These are phyloP conservation scores for Vigna nakashimae DNA, from an alignment of 306 rosid genomes.

Conservation along the genomic window DNA sequence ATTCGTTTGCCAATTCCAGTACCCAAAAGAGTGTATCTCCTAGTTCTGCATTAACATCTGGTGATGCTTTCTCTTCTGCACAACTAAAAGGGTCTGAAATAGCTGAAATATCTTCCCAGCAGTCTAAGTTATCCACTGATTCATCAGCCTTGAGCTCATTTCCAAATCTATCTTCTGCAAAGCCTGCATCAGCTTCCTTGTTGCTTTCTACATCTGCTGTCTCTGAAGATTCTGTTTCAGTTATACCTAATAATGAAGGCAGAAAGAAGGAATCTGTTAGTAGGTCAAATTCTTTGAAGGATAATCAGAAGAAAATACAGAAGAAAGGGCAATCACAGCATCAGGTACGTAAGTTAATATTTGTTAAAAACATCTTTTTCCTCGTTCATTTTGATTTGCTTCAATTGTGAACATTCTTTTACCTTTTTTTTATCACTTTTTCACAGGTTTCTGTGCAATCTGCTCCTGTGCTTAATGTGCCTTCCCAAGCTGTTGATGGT, in stretches of 20 bases:
- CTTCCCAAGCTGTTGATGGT: constrained; percentile 50
- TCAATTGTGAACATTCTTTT: background rate
- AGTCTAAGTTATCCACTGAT: constrained; percentile 50
- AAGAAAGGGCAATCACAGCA: constrained; percentile 61
- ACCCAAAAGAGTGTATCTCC: constrained; percentile 60
- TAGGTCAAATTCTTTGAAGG: constrained; percentile 69
- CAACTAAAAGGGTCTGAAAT: constrained; percentile 51
- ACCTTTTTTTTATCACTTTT: no score
- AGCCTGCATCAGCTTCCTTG: constrained; percentile 40
- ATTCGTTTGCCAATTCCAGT: constrained; percentile 50
- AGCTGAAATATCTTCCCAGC: constrained; percentile 45
- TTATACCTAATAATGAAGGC: constrained; percentile 51
- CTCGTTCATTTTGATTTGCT: constrained; percentile 5
- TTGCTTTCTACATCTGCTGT: constrained; percentile 45
- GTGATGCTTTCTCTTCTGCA: constrained; percentile 48
- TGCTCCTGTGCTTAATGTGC: constrained; percentile 40
- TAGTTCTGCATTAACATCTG: constrained; percentile 48
- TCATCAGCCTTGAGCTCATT: constrained; percentile 40
- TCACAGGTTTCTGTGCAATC: constrained; percentile 66
- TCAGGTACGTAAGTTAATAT: constrained; percentile 61
- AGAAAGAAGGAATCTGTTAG: constrained; percentile 60
- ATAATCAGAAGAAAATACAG: constrained; percentile 62
- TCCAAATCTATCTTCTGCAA: constrained; percentile 54
- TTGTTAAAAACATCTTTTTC: constrained; percentile 1
- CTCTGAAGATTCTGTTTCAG: constrained; percentile 52